Conservation (phyloP, 179 eudicot genomes). For the Vitellaria paradoxa region DNA sequence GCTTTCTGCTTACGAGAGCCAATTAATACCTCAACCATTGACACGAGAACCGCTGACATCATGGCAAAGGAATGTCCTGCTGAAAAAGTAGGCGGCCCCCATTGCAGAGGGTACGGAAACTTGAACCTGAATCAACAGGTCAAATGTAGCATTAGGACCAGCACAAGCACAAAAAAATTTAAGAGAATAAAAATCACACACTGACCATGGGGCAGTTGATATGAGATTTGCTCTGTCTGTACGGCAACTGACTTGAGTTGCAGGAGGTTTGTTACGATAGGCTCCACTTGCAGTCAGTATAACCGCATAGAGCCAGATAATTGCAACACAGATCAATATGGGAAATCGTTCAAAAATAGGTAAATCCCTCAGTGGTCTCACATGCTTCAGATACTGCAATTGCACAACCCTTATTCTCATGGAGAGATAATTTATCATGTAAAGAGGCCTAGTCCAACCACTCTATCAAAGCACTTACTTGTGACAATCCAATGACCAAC, state of each 20-base stretch:
- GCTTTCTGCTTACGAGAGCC: not conserved
- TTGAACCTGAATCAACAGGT: slow-evolving; percentile 59
- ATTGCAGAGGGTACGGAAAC: slow-evolving; percentile 95
- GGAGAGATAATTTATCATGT: not conserved
- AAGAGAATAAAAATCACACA: slow-evolving; percentile 2
- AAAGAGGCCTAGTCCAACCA: not conserved
- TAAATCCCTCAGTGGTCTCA: slow-evolving; percentile 63
- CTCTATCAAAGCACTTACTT: slow-evolving; percentile 48
- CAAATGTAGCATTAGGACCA: not conserved
- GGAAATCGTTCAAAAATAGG: slow-evolving; percentile 97
- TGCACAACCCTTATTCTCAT: slow-evolving; percentile 4
- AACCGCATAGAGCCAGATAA: slow-evolving; percentile 81
- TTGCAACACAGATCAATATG: slow-evolving; percentile 54
- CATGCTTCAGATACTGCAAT: slow-evolving; percentile 87
- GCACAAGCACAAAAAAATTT: not conserved
- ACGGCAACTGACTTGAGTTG: slow-evolving; percentile 81
- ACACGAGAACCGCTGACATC: slow-evolving; percentile 97
- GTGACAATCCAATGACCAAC: slow-evolving; percentile 81
- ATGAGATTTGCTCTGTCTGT: slow-evolving; percentile 86
- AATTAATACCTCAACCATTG: slow-evolving; percentile 85
- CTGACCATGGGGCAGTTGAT: slow-evolving; percentile 90
- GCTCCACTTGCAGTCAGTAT: slow-evolving; percentile 92
- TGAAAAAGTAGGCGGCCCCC: slow-evolving; percentile 99
- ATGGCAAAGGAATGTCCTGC: slow-evolving; percentile 93
- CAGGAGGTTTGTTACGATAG: slow-evolving; percentile 52